Evolutionary conservation across 306 rosid genomes (phyloP).

Genomic region (Sicyos edulis): DNA sequence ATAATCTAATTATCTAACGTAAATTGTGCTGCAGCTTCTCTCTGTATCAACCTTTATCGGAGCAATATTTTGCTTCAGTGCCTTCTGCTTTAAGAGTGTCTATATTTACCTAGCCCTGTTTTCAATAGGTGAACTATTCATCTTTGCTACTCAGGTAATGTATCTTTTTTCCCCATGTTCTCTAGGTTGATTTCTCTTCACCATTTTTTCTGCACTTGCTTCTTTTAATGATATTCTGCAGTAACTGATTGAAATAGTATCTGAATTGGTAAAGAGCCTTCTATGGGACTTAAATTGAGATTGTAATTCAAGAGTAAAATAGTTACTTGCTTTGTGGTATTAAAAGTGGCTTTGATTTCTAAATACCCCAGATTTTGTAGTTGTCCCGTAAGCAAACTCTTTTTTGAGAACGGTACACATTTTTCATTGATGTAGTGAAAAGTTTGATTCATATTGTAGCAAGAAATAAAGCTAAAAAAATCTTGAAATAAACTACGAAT

Average conservation of each 20-base stretch:
- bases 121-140: constrained; percentile 68
- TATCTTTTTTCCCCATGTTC: neutral
- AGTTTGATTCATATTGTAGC: constrained; percentile 1
- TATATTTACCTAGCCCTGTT: constrained; percentile 55
- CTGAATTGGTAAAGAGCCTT: neutral
- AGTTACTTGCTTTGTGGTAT: constrained; percentile 5
- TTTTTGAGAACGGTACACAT: neutral
- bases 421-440: neutral
- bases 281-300: neutral
- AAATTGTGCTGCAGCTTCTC: constrained; percentile 55
- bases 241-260: neutral
- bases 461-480: neutral
- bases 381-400: neutral
- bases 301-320: neutral
- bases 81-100: constrained; percentile 66
- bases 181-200: constrained; percentile 4
- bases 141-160: constrained; percentile 80
- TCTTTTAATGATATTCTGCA: neutral
- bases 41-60: constrained; percentile 76
- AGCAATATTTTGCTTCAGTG: constrained; percentile 69
- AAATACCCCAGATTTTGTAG: neutral
- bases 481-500: neutral
- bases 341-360: neutral
- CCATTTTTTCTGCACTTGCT: neutral
- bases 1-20: neutral